A percentile compares a stretch with the other conserved stretches of the same genome.
Evolutionary conservation across 116 monocot species (phyloP).

Genomic region (Phalaenopsis hybrid): DNA sequence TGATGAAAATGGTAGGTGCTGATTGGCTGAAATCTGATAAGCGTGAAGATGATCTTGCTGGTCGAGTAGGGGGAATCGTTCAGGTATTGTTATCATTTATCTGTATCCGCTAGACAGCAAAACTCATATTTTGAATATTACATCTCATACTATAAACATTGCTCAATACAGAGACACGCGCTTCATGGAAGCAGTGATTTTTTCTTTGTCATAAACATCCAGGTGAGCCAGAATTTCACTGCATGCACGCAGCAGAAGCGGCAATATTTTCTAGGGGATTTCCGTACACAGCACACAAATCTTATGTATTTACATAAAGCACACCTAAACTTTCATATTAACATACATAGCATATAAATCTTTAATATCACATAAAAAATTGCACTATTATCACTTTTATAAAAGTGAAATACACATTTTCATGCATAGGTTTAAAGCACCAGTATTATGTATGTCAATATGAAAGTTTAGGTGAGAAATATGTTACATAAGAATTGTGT

Average conservation of each 20-base stretch:
- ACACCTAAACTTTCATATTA: too few species aligned
- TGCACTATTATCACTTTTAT: too few species aligned
- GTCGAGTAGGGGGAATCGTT: constrained; percentile 54
- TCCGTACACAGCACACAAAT: too few species aligned
- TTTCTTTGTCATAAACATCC: constrained; percentile 67
- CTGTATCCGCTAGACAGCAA: not conserved
- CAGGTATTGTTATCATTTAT: constrained; percentile 28
- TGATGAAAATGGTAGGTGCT: constrained; percentile 66
- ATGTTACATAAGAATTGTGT: too few species aligned
- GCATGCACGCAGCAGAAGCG: not conserved
- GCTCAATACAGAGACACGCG: constrained; percentile 38
- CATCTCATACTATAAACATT: not conserved
- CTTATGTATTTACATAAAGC: too few species aligned
- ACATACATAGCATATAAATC: too few species aligned
- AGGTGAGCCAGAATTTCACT: constrained; percentile 22
- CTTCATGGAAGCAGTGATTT: constrained; percentile 41
- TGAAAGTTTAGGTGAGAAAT: too few species aligned
- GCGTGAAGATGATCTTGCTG: constrained; percentile 62
- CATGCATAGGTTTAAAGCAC: too few species aligned
- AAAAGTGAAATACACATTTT: too few species aligned
- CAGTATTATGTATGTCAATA: too few species aligned
- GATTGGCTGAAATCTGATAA: constrained; percentile 70
- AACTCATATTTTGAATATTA: not conserved
- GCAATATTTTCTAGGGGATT: not conserved
- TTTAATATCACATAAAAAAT: too few species aligned